Base-by-base conservation (phyloP, 176 grass and related monocot species). In the Raddia distichophylla region DNA sequence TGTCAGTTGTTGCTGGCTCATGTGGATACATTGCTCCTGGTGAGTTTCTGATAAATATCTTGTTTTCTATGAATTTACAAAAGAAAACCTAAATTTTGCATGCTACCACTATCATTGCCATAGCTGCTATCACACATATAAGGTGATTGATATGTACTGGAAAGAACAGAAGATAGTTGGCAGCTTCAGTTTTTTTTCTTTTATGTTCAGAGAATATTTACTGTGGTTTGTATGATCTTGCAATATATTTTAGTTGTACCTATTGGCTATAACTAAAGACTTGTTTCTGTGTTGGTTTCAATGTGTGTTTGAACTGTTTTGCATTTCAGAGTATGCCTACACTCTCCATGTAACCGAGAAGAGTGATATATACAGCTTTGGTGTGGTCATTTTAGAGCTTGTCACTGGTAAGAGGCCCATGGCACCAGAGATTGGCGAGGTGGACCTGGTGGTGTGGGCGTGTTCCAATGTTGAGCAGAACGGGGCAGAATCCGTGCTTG, bases 21-120 rank as follows among this genome's bases (percentile, higher is more conserved):
- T 91, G 82, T 55, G 95, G 95, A 20, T 98, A 98, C 67, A 95
- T 98, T 8, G 95, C 95, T 65, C 95, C 95, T 80, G 95, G 95
- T 98, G 58, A 82, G 83, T 78, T 82, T 16, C 10, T 61, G 64
- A 64, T 54, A 10, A 72, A 56, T 82, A 19, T 44, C 64, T 16
- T 67, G 3, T 27, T 58, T 80, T 74, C 27, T 17, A n/a, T 1
- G 11, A 44, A 77, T 18, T 82, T 33, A 27, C 27, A n/a, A 2
- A 65, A 46, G 3, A 18, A 11, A 7, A 60, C 66, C 17, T 69
- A 48, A n/a, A 22, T 87, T 14, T 47, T 79, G 14, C 54, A 49
- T 35, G 13, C 13, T 72, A 16, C 27, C 27, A 27, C 27, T 27
- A 27, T 27, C 33, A 37, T 40, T 37, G 27, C 2, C 49, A 8